A percentile compares a stretch with the other conserved stretches of the same genome.
These are phyloP conservation scores for Zygosaccharomyces bisporus DNA, from an alignment of 805 yeast genomes.

Conservation along the genomic window DNA sequence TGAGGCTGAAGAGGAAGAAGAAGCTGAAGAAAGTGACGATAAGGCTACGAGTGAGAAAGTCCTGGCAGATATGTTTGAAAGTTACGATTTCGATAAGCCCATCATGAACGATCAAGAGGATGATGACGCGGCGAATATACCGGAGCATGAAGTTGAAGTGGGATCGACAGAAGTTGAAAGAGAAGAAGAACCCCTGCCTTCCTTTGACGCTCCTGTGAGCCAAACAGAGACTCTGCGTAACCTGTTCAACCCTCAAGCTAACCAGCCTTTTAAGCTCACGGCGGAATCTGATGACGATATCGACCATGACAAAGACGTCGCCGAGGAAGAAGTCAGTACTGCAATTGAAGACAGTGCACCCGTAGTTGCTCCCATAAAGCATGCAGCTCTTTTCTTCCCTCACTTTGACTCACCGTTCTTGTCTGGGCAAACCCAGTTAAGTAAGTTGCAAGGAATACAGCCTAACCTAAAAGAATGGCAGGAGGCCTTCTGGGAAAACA, in stretches of 20 bases:
- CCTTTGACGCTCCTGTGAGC: slow-evolving; percentile 37
- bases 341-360: slow-evolving; percentile 10
- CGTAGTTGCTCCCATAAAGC: slow-evolving; percentile 23
- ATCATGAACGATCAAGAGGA: slow-evolving; percentile 41
- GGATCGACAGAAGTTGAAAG: slow-evolving; percentile 13
- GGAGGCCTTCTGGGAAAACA: slow-evolving; percentile 72
- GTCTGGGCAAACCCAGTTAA: slow-evolving; percentile 76
- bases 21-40: slow-evolving; percentile 42
- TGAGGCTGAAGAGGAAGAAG: slow-evolving; percentile 16
- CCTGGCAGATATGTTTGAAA: slow-evolving; percentile 45
- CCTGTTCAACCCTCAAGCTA: slow-evolving; percentile 46
- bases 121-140: slow-evolving; percentile 12
- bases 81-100: slow-evolving; percentile 52
- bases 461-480: slow-evolving; percentile 53
- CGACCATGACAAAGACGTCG: slow-evolving; percentile 36
- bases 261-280: slow-evolving; percentile 41
- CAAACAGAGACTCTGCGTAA: slow-evolving; percentile 62
- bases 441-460: slow-evolving; percentile 41
- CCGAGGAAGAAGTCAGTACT: slow-evolving; percentile 20
- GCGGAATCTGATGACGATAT: slow-evolving; percentile 48
- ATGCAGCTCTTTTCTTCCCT: slow-evolving; percentile 61
- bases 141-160: not conserved
- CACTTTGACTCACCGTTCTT: slow-evolving; percentile 85
- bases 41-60: slow-evolving; percentile 44
- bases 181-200: slow-evolving; percentile 52